Conservation (phyloP, 495 filamentous ascomycete species). For the Lophiotrema nucula region DNA sequence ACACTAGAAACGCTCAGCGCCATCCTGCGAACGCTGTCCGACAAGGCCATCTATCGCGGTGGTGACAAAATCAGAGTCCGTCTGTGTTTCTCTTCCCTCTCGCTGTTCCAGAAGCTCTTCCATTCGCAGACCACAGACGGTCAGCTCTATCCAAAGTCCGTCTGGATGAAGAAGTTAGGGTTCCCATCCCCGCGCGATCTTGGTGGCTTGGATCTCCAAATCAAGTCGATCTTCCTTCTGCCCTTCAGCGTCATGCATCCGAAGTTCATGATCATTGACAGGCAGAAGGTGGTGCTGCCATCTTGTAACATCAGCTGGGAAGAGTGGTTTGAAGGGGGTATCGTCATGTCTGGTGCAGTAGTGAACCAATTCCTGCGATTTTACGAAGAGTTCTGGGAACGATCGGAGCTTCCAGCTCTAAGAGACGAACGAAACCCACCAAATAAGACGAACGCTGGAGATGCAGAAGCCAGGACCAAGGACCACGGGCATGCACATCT, state of each 20-base stretch:
- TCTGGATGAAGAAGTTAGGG: constrained; percentile 58
- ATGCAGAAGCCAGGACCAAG: not conserved
- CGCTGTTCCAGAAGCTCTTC: constrained; percentile 66
- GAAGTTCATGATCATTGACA: constrained; percentile 71
- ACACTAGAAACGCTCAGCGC: constrained; percentile 51
- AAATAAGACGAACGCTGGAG: too few species aligned
- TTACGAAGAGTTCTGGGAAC: constrained; percentile 56
- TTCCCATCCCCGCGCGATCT: constrained; percentile 56
- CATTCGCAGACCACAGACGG: constrained; percentile 58
- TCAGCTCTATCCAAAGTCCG: constrained; percentile 54
- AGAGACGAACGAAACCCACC: not conserved
- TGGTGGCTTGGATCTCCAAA: constrained; percentile 56
- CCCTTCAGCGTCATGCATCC: constrained; percentile 77
- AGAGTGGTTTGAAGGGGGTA: constrained; percentile 69
- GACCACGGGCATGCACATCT: not conserved
- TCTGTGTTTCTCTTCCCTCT: constrained; percentile 66
- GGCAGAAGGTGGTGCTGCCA: constrained; percentile 57
- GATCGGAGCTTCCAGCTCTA: not conserved
- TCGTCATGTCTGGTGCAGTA: constrained; percentile 57
- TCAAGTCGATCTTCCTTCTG: constrained; percentile 69
- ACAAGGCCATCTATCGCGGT: constrained; percentile 29
- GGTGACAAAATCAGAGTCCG: constrained; percentile 49
- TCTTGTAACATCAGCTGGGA: constrained; percentile 79
- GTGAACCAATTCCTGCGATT: constrained; percentile 57
- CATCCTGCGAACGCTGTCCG: constrained; percentile 54